Conservation (phyloP, 176 grass and related monocot species). For the Saccharum spontaneum region DNA sequence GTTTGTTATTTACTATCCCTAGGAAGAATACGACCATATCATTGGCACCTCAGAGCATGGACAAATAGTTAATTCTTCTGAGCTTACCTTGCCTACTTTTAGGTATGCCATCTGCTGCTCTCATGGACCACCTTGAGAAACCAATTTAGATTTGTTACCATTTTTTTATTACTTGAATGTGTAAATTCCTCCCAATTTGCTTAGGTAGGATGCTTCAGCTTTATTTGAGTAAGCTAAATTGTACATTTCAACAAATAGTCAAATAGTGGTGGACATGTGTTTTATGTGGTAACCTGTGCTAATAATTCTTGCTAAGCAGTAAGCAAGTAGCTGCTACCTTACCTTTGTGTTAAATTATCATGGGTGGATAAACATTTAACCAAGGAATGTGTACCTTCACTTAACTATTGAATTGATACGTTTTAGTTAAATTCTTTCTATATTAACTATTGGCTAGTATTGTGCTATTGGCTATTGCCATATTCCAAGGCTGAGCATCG, state of each 20-base stretch:
- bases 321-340: neutral
- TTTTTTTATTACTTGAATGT: neutral
- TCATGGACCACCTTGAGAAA: slow-evolving; percentile 4
- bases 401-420: slow-evolving; percentile 3
- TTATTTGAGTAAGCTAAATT: neutral
- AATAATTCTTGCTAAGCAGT: neutral
- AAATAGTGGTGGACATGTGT: neutral
- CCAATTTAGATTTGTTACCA: slow-evolving; percentile 11
- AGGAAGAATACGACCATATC: slow-evolving; percentile 93
- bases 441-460: neutral
- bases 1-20: slow-evolving; percentile 23
- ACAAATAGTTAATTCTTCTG: slow-evolving; percentile 74
- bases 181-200: slow-evolving; percentile 1
- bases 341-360: neutral
- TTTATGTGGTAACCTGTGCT: neutral
- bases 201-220: slow-evolving; percentile 2
- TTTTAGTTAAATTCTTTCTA: slow-evolving; percentile 5
- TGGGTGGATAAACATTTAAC: neutral
- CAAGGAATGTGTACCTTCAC: slow-evolving; percentile 16
- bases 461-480: slow-evolving; percentile 9
- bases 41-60: slow-evolving; percentile 99
- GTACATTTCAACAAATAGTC: slow-evolving; percentile 9
- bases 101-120: slow-evolving; percentile 41
- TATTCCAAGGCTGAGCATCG: neutral
- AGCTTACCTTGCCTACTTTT: slow-evolving; percentile 78